A percentile compares a stretch with the other conserved stretches of the same genome.
Evolutionary conservation across 257 asterid species (phyloP).

Genomic region (Solanum stenotomum): DNA sequence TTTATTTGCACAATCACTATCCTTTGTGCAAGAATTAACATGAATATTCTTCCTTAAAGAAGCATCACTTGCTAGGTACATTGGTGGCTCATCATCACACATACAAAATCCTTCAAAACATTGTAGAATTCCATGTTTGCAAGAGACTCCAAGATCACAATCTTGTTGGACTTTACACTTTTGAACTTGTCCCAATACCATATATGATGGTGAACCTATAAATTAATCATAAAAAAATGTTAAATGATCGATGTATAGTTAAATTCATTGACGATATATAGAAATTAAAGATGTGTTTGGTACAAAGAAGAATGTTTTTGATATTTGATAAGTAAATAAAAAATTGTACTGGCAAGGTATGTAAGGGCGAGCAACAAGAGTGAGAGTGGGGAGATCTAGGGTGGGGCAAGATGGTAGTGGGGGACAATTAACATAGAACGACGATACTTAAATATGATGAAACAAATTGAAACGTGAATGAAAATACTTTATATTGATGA

Average conservation of each 20-base stretch:
- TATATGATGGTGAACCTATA: background rate
- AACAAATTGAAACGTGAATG: too few species aligned
- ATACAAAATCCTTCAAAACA: background rate
- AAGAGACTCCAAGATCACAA: background rate
- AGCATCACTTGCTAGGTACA: background rate
- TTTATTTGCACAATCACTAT: background rate
- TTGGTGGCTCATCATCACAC: background rate
- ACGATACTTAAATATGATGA: too few species aligned
- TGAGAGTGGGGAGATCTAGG: background rate
- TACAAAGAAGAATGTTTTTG: background rate
- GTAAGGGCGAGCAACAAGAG: background rate
- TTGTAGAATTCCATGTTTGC: background rate
- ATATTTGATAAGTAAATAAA: too few species aligned
- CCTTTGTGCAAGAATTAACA: background rate
- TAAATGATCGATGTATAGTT: too few species aligned
- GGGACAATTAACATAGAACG: background rate
- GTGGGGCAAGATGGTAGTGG: background rate
- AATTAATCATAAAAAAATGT: background rate
- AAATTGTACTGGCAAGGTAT: accelerated
- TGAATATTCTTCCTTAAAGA: too few species aligned
- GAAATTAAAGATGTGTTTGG: background rate
- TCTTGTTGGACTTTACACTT: background rate
- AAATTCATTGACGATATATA: background rate
- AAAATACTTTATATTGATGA: too few species aligned
- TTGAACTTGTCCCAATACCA: background rate